Base-by-base conservation (phyloP, 2,329 filamentous ascomycete genomes). In the Cladosporium halotolerans region DNA sequence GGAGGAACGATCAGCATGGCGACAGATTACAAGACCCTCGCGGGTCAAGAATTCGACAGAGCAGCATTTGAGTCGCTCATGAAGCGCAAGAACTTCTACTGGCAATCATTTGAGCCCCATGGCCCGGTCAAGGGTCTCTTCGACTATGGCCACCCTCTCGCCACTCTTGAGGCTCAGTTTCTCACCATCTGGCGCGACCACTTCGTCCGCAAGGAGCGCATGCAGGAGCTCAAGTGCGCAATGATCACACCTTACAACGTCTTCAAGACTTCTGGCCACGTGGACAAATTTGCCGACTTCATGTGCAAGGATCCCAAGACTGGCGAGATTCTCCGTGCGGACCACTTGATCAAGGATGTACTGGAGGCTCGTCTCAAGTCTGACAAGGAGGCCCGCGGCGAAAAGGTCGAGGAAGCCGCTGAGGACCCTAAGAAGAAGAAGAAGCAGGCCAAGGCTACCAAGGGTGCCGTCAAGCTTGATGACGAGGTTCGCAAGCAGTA, bases 201-300 rank as follows among this genome's bases (percentile, higher is more conserved):
- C 75, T 96, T 96, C 69, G 84, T 96, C 58, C 79, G 95, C 55
- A 86, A 91, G 76, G 90, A 96, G 76, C 88, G 95, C 69, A 96
- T 96, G 89, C 83, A 95, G 61, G 89, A 95, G 76, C 84, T 96
- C 60, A 91, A 96, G 75, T 95, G 89, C 76, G 93, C 88, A 38
- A 93, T 92, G 74, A 74, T 99, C 67, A 99, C 93, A 39, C 93
- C 93, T 33, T 84, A 93, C 66, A 88, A 93, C 45, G 89, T 99
- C 36, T 82, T 99, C 67, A 95, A 97, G 80, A 96, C 92, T 3
- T 75, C 72, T 70, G 93, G 93, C 59, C 93, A 99, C 75, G 93
- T 97, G 60, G 92, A 96, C 72, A 95, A 95, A 73, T 97, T 97
- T 68, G 88, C 89, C 72, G 92, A 97, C 72, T 97, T 88, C 89